These are phyloP conservation scores for Melampsora occidentalis DNA, from an alignment of 1,284 basidiomycete genomes.

Conservation along the genomic window DNA sequence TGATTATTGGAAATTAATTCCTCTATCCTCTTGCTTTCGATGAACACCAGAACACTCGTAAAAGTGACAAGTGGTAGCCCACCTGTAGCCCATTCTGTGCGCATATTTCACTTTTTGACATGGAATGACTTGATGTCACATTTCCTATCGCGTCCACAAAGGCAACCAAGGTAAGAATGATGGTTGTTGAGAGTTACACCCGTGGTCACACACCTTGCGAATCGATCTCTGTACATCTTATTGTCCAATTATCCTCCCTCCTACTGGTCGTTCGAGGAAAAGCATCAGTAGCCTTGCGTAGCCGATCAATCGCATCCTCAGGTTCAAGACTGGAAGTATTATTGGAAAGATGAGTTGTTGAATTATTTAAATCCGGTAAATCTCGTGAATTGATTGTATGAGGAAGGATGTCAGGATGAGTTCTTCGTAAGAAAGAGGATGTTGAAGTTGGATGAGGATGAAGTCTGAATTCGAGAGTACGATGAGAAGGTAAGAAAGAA, in stretches of 20 bases:
- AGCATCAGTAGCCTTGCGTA: neutral
- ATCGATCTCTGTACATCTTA: conserved; percentile 26
- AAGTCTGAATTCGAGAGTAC: conserved; percentile 33
- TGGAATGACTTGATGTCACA: conserved; percentile 4
- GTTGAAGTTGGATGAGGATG: neutral
- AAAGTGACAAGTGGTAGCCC: conserved; percentile 53
- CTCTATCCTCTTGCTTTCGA: conserved; percentile 21
- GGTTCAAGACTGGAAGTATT: neutral
- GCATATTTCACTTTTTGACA: conserved; percentile 73
- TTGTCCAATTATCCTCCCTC: conserved; percentile 24
- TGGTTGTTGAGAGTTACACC: no score
- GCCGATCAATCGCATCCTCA: neutral
- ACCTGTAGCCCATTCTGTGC: conserved; percentile 83
- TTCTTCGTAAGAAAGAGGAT: neutral
- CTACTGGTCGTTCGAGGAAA: neutral
- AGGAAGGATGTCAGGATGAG: neutral
- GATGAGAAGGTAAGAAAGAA: conserved; percentile 26
- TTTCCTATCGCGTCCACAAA: neutral
- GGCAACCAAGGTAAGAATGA: no score
- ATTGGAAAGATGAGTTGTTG: neutral
- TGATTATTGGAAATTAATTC: neutral
- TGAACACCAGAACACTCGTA: conserved; percentile 32
- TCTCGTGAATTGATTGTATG: no score
- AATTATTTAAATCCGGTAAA: no score
- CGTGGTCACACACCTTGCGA: conserved; percentile 4